A percentile compares a stretch with the other conserved stretches of the same genome.
These are phyloP conservation scores for Megacollybia marginata DNA, from an alignment of 768 basidiomycete genomes.

Conservation along the genomic window DNA sequence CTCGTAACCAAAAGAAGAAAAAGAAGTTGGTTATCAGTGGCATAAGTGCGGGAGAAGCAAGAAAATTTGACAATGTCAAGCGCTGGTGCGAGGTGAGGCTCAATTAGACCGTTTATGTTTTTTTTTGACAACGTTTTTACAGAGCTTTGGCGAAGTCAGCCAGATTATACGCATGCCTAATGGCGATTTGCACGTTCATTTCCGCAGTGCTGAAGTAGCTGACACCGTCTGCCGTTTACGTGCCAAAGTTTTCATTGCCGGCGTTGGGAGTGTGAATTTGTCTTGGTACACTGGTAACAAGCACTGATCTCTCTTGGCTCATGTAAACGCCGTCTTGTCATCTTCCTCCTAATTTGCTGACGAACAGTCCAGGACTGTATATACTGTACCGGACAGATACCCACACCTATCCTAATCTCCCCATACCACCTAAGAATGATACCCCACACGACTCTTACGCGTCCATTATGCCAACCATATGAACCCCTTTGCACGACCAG, in stretches of 20 bases:
- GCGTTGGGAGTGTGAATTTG: slow-evolving; percentile 71
- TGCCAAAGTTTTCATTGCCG: slow-evolving; percentile 65
- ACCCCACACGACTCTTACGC: slow-evolving; percentile 6
- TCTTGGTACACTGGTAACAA: slow-evolving; percentile 65
- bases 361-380: background rate
- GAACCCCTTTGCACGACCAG: background rate
- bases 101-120: background rate
- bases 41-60: slow-evolving; percentile 49
- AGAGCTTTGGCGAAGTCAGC: slow-evolving; percentile 73
- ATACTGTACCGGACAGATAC: background rate
- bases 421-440: background rate
- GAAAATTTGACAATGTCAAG: slow-evolving; percentile 60
- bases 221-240: slow-evolving; percentile 78
- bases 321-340: background rate
- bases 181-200: slow-evolving; percentile 73
- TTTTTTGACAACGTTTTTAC: slow-evolving; percentile 1
- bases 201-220: slow-evolving; percentile 68
- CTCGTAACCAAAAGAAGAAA: slow-evolving; percentile 44
- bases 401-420: background rate
- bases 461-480: slow-evolving; percentile 10
- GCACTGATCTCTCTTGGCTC: slow-evolving; percentile 16
- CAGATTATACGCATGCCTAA: slow-evolving; percentile 70
- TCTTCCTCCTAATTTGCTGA: background rate
- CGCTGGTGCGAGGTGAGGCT: slow-evolving; percentile 68
- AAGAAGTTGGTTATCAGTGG: slow-evolving; percentile 68